A percentile compares a stretch with the other conserved stretches of the same genome.
Conservation (phyloP, 1,139 yeast genomes). For the Sporopachydermia cereana region DNA sequence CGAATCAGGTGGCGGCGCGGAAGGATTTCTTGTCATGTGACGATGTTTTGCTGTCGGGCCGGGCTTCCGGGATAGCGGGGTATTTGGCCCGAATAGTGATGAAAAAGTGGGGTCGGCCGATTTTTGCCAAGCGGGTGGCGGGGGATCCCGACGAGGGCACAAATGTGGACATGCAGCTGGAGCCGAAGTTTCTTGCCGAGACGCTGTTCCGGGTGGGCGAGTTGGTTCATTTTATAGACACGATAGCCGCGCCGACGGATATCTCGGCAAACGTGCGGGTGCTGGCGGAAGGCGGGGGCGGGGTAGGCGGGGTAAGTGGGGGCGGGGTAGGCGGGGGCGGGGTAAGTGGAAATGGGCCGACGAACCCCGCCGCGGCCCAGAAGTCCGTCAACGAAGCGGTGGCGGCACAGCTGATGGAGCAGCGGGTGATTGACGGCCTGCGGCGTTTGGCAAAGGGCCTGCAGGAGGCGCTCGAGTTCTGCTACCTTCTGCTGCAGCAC, state of each 20-base stretch:
- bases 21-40: constrained; percentile 31
- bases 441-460: neutral
- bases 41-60: constrained; percentile 76
- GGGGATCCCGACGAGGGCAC: constrained; percentile 21
- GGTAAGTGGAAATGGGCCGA: neutral
- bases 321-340: neutral
- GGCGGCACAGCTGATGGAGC: constrained; percentile 4
- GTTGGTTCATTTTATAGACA: neutral
- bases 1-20: constrained; percentile 6
- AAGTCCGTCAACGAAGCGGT: neutral
- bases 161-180: constrained; percentile 21
- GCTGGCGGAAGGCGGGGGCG: neutral
- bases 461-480: constrained; percentile 1
- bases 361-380: neutral
- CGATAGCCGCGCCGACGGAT: constrained; percentile 1
- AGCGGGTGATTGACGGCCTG: constrained; percentile 1
- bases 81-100: constrained; percentile 69
- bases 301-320: neutral
- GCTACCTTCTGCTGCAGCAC: neutral
- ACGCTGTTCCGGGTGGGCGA: neutral
- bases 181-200: neutral
- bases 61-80: constrained; percentile 85
- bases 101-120: constrained; percentile 64
- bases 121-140: constrained; percentile 37
- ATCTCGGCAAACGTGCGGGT: neutral